These are phyloP conservation scores for Colletotrichum kahawae DNA, from an alignment of 2,329 filamentous ascomycete species.

Conservation along the genomic window DNA sequence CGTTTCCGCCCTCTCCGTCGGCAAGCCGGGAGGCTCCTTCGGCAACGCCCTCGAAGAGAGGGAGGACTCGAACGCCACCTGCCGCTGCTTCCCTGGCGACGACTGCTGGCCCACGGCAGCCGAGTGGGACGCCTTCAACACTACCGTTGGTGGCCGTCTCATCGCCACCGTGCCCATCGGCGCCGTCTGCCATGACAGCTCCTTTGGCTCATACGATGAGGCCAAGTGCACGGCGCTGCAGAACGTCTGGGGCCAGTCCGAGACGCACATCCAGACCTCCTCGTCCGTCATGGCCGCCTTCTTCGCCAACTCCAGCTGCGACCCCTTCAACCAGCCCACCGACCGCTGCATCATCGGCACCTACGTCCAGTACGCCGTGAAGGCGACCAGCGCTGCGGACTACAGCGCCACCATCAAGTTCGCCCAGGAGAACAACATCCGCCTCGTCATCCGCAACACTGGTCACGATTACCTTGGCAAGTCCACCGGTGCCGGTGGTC, in stretches of 20 bases:
- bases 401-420: constrained; percentile 31
- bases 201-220: constrained; percentile 55
- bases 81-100: constrained; percentile 56
- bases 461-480: constrained; percentile 41
- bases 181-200: constrained; percentile 52
- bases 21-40: not conserved
- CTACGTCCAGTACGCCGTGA: constrained; percentile 20
- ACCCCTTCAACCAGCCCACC: constrained; percentile 34
- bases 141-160: constrained; percentile 53
- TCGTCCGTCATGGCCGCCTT: constrained; percentile 42
- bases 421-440: constrained; percentile 44
- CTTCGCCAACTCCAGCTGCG: constrained; percentile 45
- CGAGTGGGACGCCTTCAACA: constrained; percentile 56
- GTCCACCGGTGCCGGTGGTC: constrained; percentile 37
- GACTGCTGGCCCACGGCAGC: constrained; percentile 52
- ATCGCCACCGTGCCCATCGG: constrained; percentile 57
- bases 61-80: constrained; percentile 26
- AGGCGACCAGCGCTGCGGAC: constrained; percentile 11
- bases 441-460: constrained; percentile 41
- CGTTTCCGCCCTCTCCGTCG: constrained; percentile 6
- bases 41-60: not conserved
- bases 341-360: constrained; percentile 11
- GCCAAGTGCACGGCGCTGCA: constrained; percentile 46
- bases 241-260: constrained; percentile 46
- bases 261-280: constrained; percentile 47